Evolutionary conservation across 1,284 basidiomycete species (phyloP), one percentile per base, ranked within the genome.

Genomic region (Tylopilus sp.): DNA sequence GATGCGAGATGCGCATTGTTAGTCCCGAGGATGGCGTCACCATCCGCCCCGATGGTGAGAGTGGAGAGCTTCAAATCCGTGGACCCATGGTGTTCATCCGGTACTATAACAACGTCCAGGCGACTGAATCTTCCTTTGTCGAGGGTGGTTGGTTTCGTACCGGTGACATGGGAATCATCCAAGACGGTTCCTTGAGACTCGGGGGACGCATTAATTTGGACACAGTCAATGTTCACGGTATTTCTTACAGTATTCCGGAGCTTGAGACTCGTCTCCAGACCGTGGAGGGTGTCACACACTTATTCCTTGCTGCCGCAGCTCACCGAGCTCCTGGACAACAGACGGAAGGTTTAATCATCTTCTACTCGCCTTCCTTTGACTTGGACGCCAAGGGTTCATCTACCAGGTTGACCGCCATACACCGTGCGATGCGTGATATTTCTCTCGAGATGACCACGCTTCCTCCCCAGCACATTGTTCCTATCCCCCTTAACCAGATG

Each of bases 121-220:
- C 76, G 7, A 77, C 74, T n/a, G n/a, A n/a, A n/a, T n/a, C n/a
- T n/a, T n/a, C n/a, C 29, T 69, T 71, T 20, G 73, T 74, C 46
- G 65, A 64, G 19, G 74, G 71, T 28, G 68, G 69, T 14, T 75
- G 74, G 74, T 75, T 71, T n/a, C n/a, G n/a, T n/a, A n/a, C n/a
- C n/a, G n/a, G n/a, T n/a, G 74, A 76, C 42, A 52, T 64, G 1
- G 74, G 63, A 11, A 63, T 75, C 43, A 67, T 74, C 35, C 45
- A 62, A 25, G 63, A 70, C 10, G 71, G 71, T 1, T 58, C 64
- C 28, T 50, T 76, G 43, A 61, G 72, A 46, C 63, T 75, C 10
- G 63, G 68, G 41, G 74, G 74, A 13, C 67, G 74, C 24, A 71
- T 72, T 56, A 75, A 75, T n/a, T n/a, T n/a, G 55, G 74, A 75